A percentile compares a stretch with the other conserved stretches of the same genome.
These are phyloP conservation scores for Tilletiopsis washingtonensis DNA, from an alignment of 1,284 basidiomycete genomes.

Conservation along the genomic window DNA sequence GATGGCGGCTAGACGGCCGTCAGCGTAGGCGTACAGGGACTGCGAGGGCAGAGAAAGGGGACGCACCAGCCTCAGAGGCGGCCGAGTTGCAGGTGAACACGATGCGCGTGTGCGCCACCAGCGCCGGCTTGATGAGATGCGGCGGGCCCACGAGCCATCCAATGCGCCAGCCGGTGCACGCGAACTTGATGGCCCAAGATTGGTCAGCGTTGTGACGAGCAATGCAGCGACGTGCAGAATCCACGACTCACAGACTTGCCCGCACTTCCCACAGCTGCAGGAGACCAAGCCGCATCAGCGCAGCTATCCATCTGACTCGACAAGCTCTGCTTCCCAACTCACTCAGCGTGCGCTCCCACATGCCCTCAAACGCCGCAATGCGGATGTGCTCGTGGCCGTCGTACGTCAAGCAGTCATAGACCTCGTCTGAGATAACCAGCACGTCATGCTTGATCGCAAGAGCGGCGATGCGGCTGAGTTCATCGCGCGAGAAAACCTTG, in stretches of 20 bases:
- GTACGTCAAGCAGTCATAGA: constrained; percentile 85
- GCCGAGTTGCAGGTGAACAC: constrained; percentile 90
- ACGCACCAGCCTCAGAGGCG: constrained; percentile 56
- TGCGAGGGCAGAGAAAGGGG: not conserved
- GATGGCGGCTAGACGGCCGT: constrained; percentile 16
- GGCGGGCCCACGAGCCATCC: constrained; percentile 88
- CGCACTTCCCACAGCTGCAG: constrained; percentile 69
- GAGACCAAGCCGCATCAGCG: no score
- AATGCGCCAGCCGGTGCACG: constrained; percentile 94
- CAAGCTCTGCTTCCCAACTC: no score
- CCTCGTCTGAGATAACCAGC: constrained; percentile 86
- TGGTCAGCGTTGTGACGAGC: no score
- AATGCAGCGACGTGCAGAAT: no score
- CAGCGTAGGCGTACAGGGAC: not conserved
- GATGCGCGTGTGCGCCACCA: constrained; percentile 85
- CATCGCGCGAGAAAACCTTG: constrained; percentile 79
- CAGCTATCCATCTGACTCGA: no score
- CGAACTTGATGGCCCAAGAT: constrained; percentile 75
- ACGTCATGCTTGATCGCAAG: constrained; percentile 88
- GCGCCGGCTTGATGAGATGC: constrained; percentile 72
- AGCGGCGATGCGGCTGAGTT: constrained; percentile 74
- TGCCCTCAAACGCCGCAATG: constrained; percentile 67
- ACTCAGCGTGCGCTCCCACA: constrained; percentile 99
- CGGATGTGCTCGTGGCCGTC: constrained; percentile 80
- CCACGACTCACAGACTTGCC: no score